A percentile compares a stretch with the other conserved stretches of the same genome.
phyloP scores from a whole-genome alignment of 2,329 filamentous ascomycete genomes.

The Arthrobotrys sphaeroides region DNA sequence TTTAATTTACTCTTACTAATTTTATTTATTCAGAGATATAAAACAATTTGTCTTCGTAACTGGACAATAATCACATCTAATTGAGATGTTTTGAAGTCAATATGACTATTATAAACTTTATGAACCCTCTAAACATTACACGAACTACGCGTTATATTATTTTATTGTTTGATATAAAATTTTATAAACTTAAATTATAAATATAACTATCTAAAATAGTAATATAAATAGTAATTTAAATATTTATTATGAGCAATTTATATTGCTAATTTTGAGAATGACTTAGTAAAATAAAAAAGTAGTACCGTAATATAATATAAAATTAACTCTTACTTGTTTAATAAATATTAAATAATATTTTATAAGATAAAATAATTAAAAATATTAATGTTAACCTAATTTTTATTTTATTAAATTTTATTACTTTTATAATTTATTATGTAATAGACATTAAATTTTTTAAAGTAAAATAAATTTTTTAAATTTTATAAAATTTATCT shows the following conservation, averaged over 20 bases:
- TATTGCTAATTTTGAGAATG: conserved; percentile 59
- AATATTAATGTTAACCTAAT: conserved; percentile 9
- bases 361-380: conserved; percentile 12
- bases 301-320: conserved; percentile 30
- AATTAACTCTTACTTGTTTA: neutral
- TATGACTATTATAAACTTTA: too few species aligned
- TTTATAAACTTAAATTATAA: conserved; percentile 15
- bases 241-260: conserved; percentile 60
- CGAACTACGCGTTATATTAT: too few species aligned
- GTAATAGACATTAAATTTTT: conserved; percentile 19
- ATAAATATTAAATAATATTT: conserved; percentile 21
- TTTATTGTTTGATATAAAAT: conserved; percentile 29
- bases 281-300: conserved; percentile 60
- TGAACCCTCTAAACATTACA: too few species aligned
- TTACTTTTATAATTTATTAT: conserved; percentile 20
- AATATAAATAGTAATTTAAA: conserved; percentile 60
- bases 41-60: too few species aligned
- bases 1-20: too few species aligned
- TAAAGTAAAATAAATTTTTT: conserved; percentile 18
- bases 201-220: too few species aligned
- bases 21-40: too few species aligned
- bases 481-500: conserved; percentile 12
- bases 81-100: too few species aligned
- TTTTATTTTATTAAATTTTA: conserved; percentile 34
- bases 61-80: too few species aligned